Evolutionary conservation across 2,329 filamentous ascomycete genomes (phyloP).

Genomic region (Fusarium euwallaceae): DNA sequence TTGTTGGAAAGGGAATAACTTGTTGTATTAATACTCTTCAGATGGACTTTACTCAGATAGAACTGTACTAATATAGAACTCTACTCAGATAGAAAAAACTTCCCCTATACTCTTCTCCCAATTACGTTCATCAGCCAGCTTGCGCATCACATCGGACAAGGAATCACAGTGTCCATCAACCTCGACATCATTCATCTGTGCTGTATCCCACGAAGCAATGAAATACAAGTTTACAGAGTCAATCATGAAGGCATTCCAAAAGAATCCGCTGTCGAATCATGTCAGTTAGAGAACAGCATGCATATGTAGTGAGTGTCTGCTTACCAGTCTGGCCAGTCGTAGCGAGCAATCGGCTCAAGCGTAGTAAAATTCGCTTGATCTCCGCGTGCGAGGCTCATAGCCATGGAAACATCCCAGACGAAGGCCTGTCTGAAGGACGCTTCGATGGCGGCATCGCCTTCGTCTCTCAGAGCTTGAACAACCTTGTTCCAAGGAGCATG

Average conservation of each 20-base stretch:
- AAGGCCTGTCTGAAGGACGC: conserved; percentile 55
- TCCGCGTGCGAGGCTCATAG: conserved; percentile 37
- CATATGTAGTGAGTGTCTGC: conserved; percentile 12
- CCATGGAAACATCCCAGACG: conserved; percentile 55
- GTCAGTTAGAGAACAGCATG: too few species aligned
- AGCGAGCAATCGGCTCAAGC: conserved; percentile 49
- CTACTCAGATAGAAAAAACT: conserved; percentile 39
- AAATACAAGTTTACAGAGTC: conserved; percentile 51
- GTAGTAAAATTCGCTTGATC: conserved; percentile 35
- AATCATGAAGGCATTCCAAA: conserved; percentile 56
- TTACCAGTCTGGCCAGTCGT: conserved; percentile 57
- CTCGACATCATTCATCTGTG: conserved; percentile 52
- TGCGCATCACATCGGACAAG: conserved; percentile 50
- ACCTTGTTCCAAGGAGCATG: conserved; percentile 54
- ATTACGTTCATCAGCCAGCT: conserved; percentile 44
- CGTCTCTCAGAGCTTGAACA: conserved; percentile 49
- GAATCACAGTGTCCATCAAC: conserved; percentile 49
- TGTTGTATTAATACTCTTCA: neutral
- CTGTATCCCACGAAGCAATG: conserved; percentile 57
- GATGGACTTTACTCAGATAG: neutral
- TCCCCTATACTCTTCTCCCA: conserved; percentile 47
- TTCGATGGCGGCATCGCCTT: conserved; percentile 48
- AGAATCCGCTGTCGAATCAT: conserved; percentile 29
- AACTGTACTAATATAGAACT: neutral
- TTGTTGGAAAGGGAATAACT: neutral